Evolutionary conservation across 352 stramenopile species (phyloP), one percentile per base, ranked within the genome.

Genomic region (Phytopythium helicoides): DNA sequence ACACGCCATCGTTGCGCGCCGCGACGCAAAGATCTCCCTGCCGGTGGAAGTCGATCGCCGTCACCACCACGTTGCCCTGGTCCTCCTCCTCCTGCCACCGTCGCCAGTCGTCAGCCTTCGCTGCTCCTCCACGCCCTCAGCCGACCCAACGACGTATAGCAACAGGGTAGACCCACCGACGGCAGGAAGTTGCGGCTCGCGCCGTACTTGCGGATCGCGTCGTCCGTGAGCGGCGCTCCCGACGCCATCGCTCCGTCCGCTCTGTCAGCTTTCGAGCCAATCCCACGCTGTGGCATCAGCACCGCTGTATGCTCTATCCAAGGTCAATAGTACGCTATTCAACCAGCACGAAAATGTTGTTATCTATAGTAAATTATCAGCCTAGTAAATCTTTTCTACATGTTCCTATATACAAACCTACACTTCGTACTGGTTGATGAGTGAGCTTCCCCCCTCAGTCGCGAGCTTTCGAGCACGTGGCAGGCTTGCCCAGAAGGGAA

Each of bases 21-120:
- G 79, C 85, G 21, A 89, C 81, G 54, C 81, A 92, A 26, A 83
- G 68, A 26, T 92, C 80, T 37, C 85, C 83, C 39, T 86, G 76
- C 60, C 84, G 75, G 44, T 95, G 85, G 55, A 95, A 95, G 54
- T 77, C 81, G 40, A 95, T 64, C 18, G 79, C 73, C 23, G 68
- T 78, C 45, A 91, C 70, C 16, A 68, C 18, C 5, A 75, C 68
- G 5, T 14, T 10, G 47, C 87, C 81, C 31, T 82, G 58, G 12
- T 85, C 65, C 42, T 92, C 79, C 33, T 92, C 82, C 31, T 86
- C 80, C 60, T 78, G 38, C 35, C 12, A 19, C 12, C 39, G 16
- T 36, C 18, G 18, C 41, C 26, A 6, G 31, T 49, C 44, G 56
- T 62, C 21, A 28, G 41, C 31, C 18, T 4, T 7, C 38, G n/a